Base-by-base conservation (phyloP, 2,329 filamentous ascomycete species). In the Phialophora expanda region DNA sequence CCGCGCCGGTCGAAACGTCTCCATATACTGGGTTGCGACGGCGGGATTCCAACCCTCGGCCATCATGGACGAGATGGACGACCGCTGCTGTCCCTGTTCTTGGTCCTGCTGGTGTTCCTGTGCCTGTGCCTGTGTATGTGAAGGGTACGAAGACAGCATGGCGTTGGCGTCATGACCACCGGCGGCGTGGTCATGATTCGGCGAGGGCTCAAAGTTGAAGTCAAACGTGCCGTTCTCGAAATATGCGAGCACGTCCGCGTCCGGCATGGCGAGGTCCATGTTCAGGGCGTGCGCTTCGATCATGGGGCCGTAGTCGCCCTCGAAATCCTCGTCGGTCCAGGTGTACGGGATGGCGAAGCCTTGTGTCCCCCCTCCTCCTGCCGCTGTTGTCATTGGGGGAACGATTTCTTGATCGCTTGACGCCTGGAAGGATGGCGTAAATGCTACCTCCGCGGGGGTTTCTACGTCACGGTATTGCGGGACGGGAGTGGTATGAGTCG, bases 191-290 rank as follows among this genome's bases (percentile, higher is more conserved):
- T 64, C 62, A 26, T 62, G 30, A 32, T 57, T 41, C 5, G 63
- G 58, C 22, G 63, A 62, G 9, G 58, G 63, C 12, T 60, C 57
- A 22, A 65, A 62, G n/a, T 61, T 55, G 14, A 55, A 55, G 28
- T 32, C 63, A 9, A 62, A 60, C 30, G 55, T 30, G 34, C 55
- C 54, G 50, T 54, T 59, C 17, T 61, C 61, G 30, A 67, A 64
- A n/a, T 62, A 62, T 3, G 46, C 65, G 51, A 64, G 34, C 28
- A 59, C 38, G 26, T 62, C 63, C 12, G 59, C 60, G 22, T 65
- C 66, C 22, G 60, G 54, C 50, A 68, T 54, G 51, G 62, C 63
- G 28, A 68, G 61, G 38, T 68, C 66, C 66, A 68, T 68, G 26
- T 66, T 61, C 63, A 68, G 30, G 32, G 66, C 66, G 44, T 68